Evolutionary conservation across 1,284 basidiomycete species (phyloP).

Genomic region (Tilletia caries): DNA sequence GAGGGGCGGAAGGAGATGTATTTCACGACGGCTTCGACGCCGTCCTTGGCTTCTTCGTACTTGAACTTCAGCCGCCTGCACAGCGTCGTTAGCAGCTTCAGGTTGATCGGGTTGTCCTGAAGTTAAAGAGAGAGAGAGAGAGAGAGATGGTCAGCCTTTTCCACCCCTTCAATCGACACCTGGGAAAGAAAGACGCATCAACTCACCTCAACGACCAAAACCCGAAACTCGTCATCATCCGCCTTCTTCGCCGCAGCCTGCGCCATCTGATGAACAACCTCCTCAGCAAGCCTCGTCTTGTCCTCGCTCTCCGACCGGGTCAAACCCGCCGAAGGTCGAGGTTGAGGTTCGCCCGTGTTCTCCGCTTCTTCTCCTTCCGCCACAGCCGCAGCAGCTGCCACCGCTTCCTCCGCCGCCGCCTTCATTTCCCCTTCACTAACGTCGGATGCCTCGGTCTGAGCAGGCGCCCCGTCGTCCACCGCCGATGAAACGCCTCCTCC

Average conservation of each 20-base stretch:
- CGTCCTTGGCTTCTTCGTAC: conserved; percentile 37
- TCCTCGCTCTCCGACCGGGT: neutral
- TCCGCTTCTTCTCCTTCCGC: neutral
- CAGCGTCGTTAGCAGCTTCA: conserved; percentile 35
- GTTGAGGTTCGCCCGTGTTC: too few species aligned
- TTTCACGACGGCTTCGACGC: conserved; percentile 35
- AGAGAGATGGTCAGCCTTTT: too few species aligned
- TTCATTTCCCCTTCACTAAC: neutral
- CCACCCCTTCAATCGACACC: too few species aligned
- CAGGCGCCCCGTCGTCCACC: too few species aligned
- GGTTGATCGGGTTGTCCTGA: conserved; percentile 43
- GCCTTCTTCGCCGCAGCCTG: neutral
- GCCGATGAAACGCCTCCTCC: too few species aligned
- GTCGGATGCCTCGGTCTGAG: neutral
- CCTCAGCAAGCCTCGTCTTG: neutral
- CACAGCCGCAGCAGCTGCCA: neutral
- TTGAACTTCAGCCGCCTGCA: conserved; percentile 27
- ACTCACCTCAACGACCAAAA: conserved; percentile 33
- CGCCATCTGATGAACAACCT: neutral
- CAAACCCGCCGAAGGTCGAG: too few species aligned
- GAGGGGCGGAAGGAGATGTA: conserved; percentile 32
- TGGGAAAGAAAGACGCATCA: too few species aligned
- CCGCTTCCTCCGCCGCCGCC: neutral
- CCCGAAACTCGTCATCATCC: conserved; percentile 27
- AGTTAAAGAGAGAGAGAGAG: neutral